A percentile compares a stretch with the other conserved stretches of the same genome.
Conservation (phyloP, 2,329 filamentous ascomycete genomes). For the Trichoderma sp. region DNA sequence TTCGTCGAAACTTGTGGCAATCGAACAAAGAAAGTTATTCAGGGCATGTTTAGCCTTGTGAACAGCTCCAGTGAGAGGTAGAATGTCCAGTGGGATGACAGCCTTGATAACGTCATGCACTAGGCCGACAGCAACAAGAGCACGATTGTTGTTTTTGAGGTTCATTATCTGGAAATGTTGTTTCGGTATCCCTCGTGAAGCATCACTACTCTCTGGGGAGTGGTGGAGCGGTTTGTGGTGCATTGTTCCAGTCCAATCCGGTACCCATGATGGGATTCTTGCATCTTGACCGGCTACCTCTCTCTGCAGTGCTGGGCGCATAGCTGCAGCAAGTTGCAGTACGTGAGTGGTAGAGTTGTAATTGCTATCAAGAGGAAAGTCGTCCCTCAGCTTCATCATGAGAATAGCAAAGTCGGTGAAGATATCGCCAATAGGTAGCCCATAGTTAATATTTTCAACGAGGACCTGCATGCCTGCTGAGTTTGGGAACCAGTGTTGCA, state of each 20-base stretch:
- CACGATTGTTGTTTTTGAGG: background rate
- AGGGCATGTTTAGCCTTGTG: background rate
- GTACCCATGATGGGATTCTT: background rate
- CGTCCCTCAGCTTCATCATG: background rate
- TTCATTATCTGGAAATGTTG: background rate
- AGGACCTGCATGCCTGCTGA: background rate
- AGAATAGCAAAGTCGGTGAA: background rate
- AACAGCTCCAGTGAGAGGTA: background rate
- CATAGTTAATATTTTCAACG: background rate
- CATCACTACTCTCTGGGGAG: background rate
- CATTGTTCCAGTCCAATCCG: background rate
- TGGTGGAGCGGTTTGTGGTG: background rate
- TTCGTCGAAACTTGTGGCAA: background rate
- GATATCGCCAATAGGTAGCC: background rate
- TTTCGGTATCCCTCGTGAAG: background rate
- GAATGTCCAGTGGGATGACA: background rate
- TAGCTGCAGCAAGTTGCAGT: background rate
- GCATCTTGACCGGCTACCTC: too few relatives aligned
- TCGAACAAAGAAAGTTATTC: background rate
- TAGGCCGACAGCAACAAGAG: background rate
- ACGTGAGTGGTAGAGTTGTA: slow-evolving; percentile 7
- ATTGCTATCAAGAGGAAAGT: background rate
- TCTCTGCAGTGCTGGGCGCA: background rate
- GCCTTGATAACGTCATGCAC: background rate
- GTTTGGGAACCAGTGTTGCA: slow-evolving; percentile 1